A percentile compares a stretch with the other conserved stretches of the same genome.
These are phyloP conservation scores for Saccharomycopsis capsularis DNA, from an alignment of 805 yeast species.

Conservation along the genomic window DNA sequence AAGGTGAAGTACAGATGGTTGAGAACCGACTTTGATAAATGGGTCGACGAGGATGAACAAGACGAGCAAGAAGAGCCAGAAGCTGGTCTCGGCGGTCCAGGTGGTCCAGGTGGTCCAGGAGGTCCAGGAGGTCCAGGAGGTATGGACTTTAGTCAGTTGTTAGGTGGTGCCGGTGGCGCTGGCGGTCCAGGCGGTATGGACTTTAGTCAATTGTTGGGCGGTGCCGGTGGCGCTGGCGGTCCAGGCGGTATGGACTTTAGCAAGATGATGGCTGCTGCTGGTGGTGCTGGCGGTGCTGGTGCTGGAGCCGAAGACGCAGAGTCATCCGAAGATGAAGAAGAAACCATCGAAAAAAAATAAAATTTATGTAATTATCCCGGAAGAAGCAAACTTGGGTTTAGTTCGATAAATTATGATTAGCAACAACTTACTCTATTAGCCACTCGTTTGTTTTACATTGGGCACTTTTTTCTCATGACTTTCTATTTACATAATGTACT, in stretches of 20 bases:
- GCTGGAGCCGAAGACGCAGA: constrained; percentile 28
- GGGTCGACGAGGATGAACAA: constrained; percentile 99
- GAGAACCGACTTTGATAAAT: constrained; percentile 92
- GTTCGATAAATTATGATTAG: too few species aligned
- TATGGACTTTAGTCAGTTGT: constrained; percentile 22
- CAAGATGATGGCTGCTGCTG: constrained; percentile 23
- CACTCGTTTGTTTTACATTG: too few species aligned
- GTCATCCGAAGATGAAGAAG: constrained; percentile 31
- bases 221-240: constrained; percentile 25
- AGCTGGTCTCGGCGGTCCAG: constrained; percentile 32
- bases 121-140: constrained; percentile 28
- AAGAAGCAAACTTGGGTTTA: too few species aligned
- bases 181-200: constrained; percentile 33
- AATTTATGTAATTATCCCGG: too few species aligned
- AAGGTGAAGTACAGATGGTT: constrained; percentile 72
- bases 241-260: constrained; percentile 22
- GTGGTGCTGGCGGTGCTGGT: constrained; percentile 27
- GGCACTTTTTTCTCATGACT: too few species aligned
- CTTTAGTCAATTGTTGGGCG: constrained; percentile 23
- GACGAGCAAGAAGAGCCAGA: constrained; percentile 45
- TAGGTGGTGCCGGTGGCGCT: constrained; percentile 26
- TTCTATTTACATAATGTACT: too few species aligned
- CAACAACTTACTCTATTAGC: too few species aligned
- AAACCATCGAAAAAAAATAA: too few species aligned
- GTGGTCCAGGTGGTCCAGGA: constrained; percentile 36